phyloP scores from a whole-genome alignment of 257 asterid genomes.

The Euphrasia confusa region DNA sequence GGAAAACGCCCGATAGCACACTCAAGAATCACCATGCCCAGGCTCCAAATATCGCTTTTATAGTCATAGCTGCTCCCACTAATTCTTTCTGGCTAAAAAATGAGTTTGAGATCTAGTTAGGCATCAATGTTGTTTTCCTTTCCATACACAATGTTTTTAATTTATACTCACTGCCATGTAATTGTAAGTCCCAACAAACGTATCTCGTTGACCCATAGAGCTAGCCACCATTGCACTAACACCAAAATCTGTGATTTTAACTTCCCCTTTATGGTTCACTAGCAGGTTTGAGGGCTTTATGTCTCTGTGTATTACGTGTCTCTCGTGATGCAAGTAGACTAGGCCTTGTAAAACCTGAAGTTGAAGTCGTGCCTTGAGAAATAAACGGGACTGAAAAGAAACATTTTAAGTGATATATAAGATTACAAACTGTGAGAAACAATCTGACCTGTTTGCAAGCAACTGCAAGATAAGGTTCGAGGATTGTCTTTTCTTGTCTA shows the following conservation, averaged over 20 bases:
- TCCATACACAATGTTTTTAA: slow-evolving; percentile 1
- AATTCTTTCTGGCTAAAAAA: slow-evolving; percentile 86
- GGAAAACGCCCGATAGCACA: slow-evolving; percentile 99
- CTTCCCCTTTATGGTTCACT: slow-evolving; percentile 89
- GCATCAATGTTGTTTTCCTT: slow-evolving; percentile 9
- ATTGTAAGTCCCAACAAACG: slow-evolving; percentile 94
- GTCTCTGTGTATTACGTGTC: slow-evolving; percentile 94
- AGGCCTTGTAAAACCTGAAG: slow-evolving; percentile 90
- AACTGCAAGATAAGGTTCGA: slow-evolving; percentile 94
- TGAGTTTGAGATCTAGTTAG: slow-evolving; percentile 21
- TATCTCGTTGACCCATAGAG: slow-evolving; percentile 91
- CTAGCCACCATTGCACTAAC: slow-evolving; percentile 96
- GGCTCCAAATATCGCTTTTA: slow-evolving; percentile 53
- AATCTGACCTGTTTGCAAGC: slow-evolving; percentile 79
- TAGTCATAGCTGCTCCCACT: slow-evolving; percentile 86
- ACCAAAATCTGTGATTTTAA: slow-evolving; percentile 95
- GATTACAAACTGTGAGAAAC: slow-evolving; percentile 24
- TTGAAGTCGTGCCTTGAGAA: background rate
- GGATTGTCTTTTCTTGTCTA: slow-evolving; percentile 81
- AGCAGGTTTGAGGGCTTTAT: slow-evolving; percentile 66
- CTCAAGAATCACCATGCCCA: slow-evolving; percentile 90
- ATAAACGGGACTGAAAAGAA: slow-evolving; percentile 3
- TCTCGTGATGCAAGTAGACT: slow-evolving; percentile 68
- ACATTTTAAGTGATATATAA: background rate
- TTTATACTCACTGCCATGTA: slow-evolving; percentile 80